These are phyloP conservation scores for Coniochaeta sp. DNA, from an alignment of 2,329 filamentous ascomycete genomes.

Conservation along the genomic window DNA sequence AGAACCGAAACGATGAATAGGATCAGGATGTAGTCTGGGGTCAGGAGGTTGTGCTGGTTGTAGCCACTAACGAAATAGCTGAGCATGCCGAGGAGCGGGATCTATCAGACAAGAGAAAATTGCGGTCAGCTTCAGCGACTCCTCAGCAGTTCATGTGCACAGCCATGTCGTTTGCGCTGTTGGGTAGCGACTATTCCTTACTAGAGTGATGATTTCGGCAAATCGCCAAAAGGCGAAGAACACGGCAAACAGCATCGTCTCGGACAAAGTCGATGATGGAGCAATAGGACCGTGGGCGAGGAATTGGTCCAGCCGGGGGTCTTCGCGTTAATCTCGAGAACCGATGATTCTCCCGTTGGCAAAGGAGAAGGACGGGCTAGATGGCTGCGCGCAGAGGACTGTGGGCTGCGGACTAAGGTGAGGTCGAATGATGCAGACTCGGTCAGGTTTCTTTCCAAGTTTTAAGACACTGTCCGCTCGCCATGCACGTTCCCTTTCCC, in stretches of 20 bases:
- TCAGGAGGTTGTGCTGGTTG: constrained; percentile 47
- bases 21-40: constrained; percentile 55
- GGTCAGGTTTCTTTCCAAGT: no score
- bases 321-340: no score
- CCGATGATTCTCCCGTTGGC: no score
- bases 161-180: not conserved
- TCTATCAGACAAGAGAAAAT: constrained; percentile 31
- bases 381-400: no score
- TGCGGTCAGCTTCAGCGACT: not conserved
- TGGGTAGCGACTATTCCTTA: constrained; percentile 21
- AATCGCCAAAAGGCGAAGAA: constrained; percentile 58
- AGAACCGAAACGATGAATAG: constrained; percentile 62
- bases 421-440: no score
- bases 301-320: no score
- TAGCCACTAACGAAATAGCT: constrained; percentile 59
- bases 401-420: no score
- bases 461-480: no score
- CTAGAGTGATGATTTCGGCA: constrained; percentile 55
- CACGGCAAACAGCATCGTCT: constrained; percentile 54
- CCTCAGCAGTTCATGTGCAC: not conserved
- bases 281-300: not conserved
- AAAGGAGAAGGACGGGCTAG: no score
- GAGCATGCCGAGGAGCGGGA: constrained; percentile 59
- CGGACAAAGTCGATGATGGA: not conserved
- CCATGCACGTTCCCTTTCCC: no score